A percentile compares a stretch with the other conserved stretches of the same genome.
These are phyloP conservation scores for Xylariaceae sp. DNA, from an alignment of 2,329 filamentous ascomycete genomes.

Conservation along the genomic window DNA sequence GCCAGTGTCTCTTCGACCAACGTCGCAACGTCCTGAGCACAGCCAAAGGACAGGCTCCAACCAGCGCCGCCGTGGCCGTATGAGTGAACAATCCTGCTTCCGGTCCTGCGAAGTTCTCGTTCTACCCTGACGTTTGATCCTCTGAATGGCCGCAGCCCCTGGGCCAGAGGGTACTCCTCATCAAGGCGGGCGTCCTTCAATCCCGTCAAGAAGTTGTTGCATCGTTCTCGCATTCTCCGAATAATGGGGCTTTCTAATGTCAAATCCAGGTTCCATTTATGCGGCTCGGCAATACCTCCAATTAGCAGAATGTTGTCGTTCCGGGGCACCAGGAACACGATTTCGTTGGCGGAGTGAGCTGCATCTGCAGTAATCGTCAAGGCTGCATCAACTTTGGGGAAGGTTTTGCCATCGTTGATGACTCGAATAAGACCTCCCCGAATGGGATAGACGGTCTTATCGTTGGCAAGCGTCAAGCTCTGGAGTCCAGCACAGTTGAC, in stretches of 20 bases:
- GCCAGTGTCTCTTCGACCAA: slow-evolving; percentile 35
- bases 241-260: slow-evolving; percentile 37
- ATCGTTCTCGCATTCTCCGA: slow-evolving; percentile 39
- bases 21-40: slow-evolving; percentile 33
- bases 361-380: slow-evolving; percentile 39
- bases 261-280: slow-evolving; percentile 36
- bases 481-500: slow-evolving; percentile 41
- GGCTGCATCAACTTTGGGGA: slow-evolving; percentile 38
- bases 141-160: slow-evolving; percentile 40
- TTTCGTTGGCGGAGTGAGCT: slow-evolving; percentile 34
- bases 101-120: slow-evolving; percentile 34
- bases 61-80: slow-evolving; percentile 43
- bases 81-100: slow-evolving; percentile 38
- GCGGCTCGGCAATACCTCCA: slow-evolving; percentile 36
- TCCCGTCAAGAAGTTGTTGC: slow-evolving; percentile 38
- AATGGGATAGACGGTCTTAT: slow-evolving; percentile 38
- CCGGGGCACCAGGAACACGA: slow-evolving; percentile 41
- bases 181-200: slow-evolving; percentile 39
- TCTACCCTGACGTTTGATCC: slow-evolving; percentile 39
- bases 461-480: slow-evolving; percentile 34
- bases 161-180: slow-evolving; percentile 38
- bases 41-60: slow-evolving; percentile 39
- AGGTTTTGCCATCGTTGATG: slow-evolving; percentile 40
- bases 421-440: slow-evolving; percentile 41
- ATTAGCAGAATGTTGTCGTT: slow-evolving; percentile 41